A percentile compares a stretch with the other conserved stretches of the same genome.
Conservation (phyloP, 805 yeast species). For the Cyberlindnera saturnus region DNA sequence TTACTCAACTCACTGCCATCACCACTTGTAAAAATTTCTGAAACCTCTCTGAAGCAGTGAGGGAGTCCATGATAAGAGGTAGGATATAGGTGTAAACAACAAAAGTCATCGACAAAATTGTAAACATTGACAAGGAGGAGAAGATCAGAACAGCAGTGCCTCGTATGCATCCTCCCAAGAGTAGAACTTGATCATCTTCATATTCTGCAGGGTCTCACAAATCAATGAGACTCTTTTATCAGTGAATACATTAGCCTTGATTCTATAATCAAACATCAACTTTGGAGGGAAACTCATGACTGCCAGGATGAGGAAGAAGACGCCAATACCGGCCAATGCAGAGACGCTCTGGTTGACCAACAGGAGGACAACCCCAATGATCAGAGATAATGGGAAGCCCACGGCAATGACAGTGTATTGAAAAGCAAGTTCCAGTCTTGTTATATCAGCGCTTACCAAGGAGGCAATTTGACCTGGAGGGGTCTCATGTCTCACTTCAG, state of each 20-base stretch:
- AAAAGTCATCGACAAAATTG: too few relatives aligned
- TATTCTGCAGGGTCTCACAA: constrained; percentile 55
- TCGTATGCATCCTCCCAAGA: constrained; percentile 82
- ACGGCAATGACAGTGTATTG: constrained; percentile 53
- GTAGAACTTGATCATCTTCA: constrained; percentile 72
- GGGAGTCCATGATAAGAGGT: too few relatives aligned
- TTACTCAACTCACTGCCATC: too few relatives aligned
- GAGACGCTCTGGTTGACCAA: constrained; percentile 65
- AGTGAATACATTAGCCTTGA: constrained; percentile 48
- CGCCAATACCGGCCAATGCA: constrained; percentile 59
- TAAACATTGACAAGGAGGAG: too few relatives aligned
- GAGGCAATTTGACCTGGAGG: too few relatives aligned
- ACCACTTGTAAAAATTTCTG: too few relatives aligned
- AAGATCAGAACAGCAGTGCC: too few relatives aligned
- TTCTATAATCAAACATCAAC: constrained; percentile 45
- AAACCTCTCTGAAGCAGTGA: too few relatives aligned
- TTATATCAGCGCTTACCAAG: constrained; percentile 37
- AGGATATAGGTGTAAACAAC: too few relatives aligned
- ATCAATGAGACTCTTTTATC: constrained; percentile 57
- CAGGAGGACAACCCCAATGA: constrained; percentile 56
- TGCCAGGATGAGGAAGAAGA: constrained; percentile 42
- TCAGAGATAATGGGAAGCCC: constrained; percentile 56
- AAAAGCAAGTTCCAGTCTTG: constrained; percentile 65
- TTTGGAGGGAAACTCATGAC: constrained; percentile 40
- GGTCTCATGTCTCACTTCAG: too few relatives aligned